Conservation (phyloP, 305 asterid species). For the Solanum hybrid region DNA sequence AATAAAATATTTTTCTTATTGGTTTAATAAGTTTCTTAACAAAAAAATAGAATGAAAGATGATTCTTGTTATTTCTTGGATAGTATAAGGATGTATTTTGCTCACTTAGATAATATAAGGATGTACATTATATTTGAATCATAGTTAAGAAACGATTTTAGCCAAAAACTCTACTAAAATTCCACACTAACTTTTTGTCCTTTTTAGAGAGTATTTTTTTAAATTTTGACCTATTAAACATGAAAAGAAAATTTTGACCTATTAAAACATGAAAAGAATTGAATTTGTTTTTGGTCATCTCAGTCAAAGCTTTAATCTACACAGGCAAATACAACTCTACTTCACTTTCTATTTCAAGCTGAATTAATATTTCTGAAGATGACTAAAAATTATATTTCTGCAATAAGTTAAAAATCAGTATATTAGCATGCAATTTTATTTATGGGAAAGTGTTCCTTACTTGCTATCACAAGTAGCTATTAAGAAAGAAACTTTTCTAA, state of each 20-base stretch:
- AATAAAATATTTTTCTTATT: no score
- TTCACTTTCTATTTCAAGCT: neutral
- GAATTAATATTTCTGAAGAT: neutral
- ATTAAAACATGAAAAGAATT: neutral
- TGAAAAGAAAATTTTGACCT: neutral
- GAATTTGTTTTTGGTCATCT: neutral
- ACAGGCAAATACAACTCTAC: neutral
- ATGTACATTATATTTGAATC: no score
- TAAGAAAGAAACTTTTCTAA: conserved; percentile 21
- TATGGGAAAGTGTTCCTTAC: neutral
- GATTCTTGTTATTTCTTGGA: no score
- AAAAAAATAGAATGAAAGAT: no score
- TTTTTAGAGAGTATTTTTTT: neutral
- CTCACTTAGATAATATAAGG: no score
- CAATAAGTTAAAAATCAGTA: neutral
- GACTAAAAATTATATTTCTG: neutral
- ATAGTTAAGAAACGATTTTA: no score
- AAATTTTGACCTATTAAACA: neutral
- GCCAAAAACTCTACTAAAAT: neutral
- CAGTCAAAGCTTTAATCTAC: neutral
- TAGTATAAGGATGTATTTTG: no score
- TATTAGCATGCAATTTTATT: neutral
- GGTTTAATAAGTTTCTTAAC: no score
- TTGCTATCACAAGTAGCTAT: conserved; percentile 10
- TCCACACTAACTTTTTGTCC: neutral